These are phyloP conservation scores for Geranium brycei DNA, from an alignment of 345 rosid species.

Conservation along the genomic window DNA sequence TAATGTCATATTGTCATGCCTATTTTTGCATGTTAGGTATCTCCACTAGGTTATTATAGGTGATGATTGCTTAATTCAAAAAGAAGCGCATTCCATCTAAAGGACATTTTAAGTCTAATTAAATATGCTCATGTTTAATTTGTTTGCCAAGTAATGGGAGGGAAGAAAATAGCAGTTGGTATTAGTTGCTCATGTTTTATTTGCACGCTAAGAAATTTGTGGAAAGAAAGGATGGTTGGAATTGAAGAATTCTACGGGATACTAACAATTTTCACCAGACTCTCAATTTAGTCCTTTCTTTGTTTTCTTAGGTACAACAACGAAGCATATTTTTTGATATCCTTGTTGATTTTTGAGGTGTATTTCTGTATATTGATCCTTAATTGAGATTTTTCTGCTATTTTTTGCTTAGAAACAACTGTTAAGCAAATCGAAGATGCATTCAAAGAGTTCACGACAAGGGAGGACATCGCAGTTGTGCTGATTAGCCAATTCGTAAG, in stretches of 20 bases:
- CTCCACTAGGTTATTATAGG: no score
- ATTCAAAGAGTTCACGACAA: slow-evolving; percentile 68
- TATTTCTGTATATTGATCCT: neutral
- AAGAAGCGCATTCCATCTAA: neutral
- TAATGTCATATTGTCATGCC: no score
- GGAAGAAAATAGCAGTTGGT: neutral
- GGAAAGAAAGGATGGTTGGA: neutral
- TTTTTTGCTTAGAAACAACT: slow-evolving; percentile 44
- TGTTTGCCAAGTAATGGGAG: neutral
- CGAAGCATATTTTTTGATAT: neutral
- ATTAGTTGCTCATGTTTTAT: neutral
- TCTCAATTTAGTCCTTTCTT: neutral
- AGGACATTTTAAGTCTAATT: no score
- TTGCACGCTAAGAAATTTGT: neutral
- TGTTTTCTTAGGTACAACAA: neutral
- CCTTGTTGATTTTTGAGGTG: neutral
- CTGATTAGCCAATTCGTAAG: slow-evolving; percentile 80
- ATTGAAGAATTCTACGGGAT: neutral
- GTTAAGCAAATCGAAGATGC: slow-evolving; percentile 74
- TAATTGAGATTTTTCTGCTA: slow-evolving; percentile 2
- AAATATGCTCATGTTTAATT: neutral
- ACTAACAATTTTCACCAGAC: neutral
- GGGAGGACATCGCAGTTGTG: slow-evolving; percentile 65
- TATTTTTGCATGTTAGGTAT: no score
- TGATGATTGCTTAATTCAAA: no score